phyloP scores from a whole-genome alignment of 106 monocot species.

The Platanthera guangdongensis region DNA sequence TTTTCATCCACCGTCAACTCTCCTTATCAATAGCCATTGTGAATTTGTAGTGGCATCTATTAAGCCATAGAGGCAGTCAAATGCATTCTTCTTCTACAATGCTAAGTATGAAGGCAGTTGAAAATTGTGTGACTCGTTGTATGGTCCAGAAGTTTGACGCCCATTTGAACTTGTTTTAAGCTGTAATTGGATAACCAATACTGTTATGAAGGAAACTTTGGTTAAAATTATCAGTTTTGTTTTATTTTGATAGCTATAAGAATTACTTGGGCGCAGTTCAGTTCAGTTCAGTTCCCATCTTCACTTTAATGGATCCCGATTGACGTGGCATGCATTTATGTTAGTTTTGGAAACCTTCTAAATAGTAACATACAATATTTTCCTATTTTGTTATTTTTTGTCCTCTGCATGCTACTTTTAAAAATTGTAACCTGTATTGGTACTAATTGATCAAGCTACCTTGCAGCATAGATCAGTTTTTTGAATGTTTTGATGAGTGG shows the following conservation, averaged over 20 bases:
- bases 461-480: slow-evolving; percentile 96
- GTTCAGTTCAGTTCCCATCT: not conserved
- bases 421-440: not conserved
- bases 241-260: not conserved
- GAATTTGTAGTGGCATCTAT: too few species aligned
- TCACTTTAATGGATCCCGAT: not conserved
- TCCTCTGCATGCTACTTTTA: not conserved
- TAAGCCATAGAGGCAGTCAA: too few species aligned
- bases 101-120: too few species aligned
- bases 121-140: too few species aligned
- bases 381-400: not conserved
- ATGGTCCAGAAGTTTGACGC: not conserved
- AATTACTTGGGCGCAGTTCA: not conserved
- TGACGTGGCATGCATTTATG: not conserved
- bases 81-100: too few species aligned
- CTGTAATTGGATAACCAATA: not conserved
- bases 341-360: not conserved
- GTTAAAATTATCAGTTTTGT: not conserved
- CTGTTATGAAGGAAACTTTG: not conserved
- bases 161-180: not conserved
- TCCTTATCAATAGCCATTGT: too few species aligned
- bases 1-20: too few species aligned
- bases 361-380: not conserved
- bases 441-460: slow-evolving; percentile 6
- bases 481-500: slow-evolving; percentile 92